phyloP scores from a whole-genome alignment of 176 grass and related monocot genomes.

The Bothriochloa decipiens region DNA sequence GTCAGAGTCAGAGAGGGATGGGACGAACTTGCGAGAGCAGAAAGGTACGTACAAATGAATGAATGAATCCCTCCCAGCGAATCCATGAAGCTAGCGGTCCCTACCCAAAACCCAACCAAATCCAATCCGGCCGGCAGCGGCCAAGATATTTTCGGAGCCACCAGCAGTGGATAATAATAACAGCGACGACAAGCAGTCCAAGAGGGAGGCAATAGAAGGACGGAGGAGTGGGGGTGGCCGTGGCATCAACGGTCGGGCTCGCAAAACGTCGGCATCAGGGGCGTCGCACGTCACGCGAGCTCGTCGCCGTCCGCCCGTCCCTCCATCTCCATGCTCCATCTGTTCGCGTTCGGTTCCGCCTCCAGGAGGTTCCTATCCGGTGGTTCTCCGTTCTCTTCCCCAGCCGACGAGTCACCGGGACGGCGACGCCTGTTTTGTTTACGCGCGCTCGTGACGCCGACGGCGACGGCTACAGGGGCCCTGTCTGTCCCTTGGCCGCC shows the following conservation, averaged over 20 bases:
- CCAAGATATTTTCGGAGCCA: background rate
- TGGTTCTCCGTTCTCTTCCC: too few relatives aligned
- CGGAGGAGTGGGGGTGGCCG: too few relatives aligned
- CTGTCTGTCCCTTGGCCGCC: background rate
- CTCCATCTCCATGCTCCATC: too few relatives aligned
- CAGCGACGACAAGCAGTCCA: background rate
- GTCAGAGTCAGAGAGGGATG: too few relatives aligned
- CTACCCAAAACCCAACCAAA: background rate
- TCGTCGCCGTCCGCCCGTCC: background rate
- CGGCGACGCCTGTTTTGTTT: conserved; percentile 37
- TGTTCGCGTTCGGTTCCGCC: background rate
- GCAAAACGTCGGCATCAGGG: conserved; percentile 30
- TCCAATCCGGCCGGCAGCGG: background rate
- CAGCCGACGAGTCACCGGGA: too few relatives aligned
- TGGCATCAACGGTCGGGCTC: background rate
- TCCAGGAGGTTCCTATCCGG: background rate
- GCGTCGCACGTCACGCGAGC: background rate
- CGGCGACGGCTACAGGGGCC: background rate
- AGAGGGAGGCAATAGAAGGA: too few relatives aligned
- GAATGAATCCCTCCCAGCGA: background rate
- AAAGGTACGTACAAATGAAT: background rate
- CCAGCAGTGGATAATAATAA: background rate
- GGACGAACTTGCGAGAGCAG: background rate
- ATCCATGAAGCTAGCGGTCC: background rate
- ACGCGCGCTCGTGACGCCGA: conserved; percentile 27